Conservation (phyloP, 257 asterid genomes). For the Solanum phureja region DNA sequence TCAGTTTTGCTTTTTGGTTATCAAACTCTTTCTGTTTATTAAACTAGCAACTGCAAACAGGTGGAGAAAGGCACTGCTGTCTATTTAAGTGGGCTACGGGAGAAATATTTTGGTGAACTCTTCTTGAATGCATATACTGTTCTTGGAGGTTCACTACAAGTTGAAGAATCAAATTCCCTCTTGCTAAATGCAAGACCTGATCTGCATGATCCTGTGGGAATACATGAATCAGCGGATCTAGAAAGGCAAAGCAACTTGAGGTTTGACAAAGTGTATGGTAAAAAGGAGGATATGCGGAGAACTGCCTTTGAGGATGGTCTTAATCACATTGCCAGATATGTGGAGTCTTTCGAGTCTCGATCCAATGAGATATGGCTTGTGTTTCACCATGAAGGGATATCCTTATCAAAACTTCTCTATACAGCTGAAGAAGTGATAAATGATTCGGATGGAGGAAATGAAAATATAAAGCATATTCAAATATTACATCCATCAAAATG, state of each 20-base stretch:
- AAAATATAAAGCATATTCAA: constrained; percentile 60
- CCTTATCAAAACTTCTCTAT: constrained; percentile 81
- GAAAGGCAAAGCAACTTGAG: constrained; percentile 25
- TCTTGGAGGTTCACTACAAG: constrained; percentile 40
- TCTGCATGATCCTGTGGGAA: constrained; percentile 11
- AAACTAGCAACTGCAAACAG: constrained; percentile 35
- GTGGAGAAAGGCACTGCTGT: constrained; percentile 81
- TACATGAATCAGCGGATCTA: constrained; percentile 24
- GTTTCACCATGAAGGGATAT: constrained; percentile 84
- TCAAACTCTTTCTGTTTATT: constrained; percentile 15
- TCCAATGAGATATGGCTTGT: constrained; percentile 97
- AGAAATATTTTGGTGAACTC: constrained; percentile 89
- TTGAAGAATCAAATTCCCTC: constrained; percentile 28
- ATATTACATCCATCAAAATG: constrained; percentile 91
- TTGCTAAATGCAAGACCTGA: constrained; percentile 20
- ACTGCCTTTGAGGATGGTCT: constrained; percentile 61
- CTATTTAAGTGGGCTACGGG: constrained; percentile 88
- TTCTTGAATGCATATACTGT: constrained; percentile 70
- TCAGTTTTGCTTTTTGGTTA: neutral
- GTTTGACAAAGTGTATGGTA: constrained; percentile 22
- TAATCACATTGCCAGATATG: constrained; percentile 87
- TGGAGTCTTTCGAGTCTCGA: constrained; percentile 89
- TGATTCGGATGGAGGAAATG: constrained; percentile 36
- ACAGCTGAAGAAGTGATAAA: constrained; percentile 72
- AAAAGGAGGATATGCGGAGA: constrained; percentile 21